Evolutionary conservation across 225 moss, liverwort and hornwort genomes (phyloP).

Genomic region (Anthoceros angustus): DNA sequence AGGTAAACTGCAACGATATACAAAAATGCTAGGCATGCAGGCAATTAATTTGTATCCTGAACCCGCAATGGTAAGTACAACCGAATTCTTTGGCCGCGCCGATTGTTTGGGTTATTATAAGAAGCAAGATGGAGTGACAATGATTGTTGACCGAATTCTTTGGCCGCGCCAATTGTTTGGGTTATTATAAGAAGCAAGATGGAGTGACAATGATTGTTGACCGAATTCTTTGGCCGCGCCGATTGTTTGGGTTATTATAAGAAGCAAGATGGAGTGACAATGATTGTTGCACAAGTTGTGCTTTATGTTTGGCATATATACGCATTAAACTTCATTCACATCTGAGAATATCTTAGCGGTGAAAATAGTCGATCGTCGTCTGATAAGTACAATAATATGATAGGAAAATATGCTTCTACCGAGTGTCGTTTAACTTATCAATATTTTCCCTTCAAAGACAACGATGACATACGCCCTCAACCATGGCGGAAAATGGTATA

Average conservation of each 20-base stretch:
- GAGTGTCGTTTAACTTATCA: too few species aligned
- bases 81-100: not conserved
- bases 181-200: not conserved
- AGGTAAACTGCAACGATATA: not conserved
- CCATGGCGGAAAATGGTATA: too few species aligned
- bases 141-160: not conserved
- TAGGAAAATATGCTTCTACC: too few species aligned
- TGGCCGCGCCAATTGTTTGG: too few species aligned
- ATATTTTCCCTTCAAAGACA: too few species aligned
- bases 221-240: too few species aligned
- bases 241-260: not conserved
- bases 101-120: not conserved
- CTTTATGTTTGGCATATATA: conserved; percentile 4
- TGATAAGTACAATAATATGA: too few species aligned
- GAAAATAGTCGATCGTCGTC: not conserved
- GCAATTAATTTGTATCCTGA: not conserved
- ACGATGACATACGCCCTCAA: too few species aligned
- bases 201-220: too few species aligned
- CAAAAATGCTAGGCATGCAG: not conserved
- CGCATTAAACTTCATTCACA: not conserved
- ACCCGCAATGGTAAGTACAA: not conserved
- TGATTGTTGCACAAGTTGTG: not conserved
- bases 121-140: not conserved
- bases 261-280: not conserved
- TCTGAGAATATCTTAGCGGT: not conserved